phyloP scores from a whole-genome alignment of 1,139 yeast species.

The Geotrichum aggregatum region DNA sequence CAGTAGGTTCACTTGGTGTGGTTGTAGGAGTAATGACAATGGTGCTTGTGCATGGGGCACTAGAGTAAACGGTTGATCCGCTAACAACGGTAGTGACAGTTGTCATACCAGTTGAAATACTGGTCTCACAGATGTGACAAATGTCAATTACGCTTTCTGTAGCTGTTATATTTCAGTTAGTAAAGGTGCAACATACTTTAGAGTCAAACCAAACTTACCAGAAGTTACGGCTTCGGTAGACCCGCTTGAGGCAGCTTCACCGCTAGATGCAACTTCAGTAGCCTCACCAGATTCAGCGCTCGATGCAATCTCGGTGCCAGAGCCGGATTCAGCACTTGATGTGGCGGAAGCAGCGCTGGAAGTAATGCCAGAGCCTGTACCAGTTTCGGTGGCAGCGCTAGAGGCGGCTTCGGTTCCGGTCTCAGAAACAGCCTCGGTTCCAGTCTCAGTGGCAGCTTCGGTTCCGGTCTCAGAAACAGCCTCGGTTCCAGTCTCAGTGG shows the following conservation, averaged over 20 bases:
- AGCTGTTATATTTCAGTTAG: neutral
- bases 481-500: no score
- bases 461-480: no score
- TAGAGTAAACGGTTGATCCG: neutral
- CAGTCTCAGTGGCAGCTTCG: neutral
- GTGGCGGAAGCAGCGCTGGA: neutral
- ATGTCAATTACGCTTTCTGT: neutral
- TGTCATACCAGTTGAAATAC: neutral
- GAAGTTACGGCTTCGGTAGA: no score
- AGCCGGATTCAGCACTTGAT: neutral
- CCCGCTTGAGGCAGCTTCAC: no score
- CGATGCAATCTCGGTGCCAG: neutral
- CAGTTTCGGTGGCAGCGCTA: neutral
- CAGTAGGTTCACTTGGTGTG: neutral
- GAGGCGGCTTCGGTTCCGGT: neutral
- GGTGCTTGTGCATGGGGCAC: neutral
- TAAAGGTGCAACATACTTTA: no score
- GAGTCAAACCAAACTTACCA: neutral
- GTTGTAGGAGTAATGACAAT: constrained; percentile 3
- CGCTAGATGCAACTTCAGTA: neutral
- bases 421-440: neutral
- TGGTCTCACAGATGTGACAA: neutral
- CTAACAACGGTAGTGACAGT: neutral
- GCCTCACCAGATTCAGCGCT: neutral
- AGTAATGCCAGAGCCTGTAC: neutral